A percentile compares a stretch with the other conserved stretches of the same genome.
phyloP scores from a whole-genome alignment of 208 protist genomes.

The Porcisia deanei region DNA sequence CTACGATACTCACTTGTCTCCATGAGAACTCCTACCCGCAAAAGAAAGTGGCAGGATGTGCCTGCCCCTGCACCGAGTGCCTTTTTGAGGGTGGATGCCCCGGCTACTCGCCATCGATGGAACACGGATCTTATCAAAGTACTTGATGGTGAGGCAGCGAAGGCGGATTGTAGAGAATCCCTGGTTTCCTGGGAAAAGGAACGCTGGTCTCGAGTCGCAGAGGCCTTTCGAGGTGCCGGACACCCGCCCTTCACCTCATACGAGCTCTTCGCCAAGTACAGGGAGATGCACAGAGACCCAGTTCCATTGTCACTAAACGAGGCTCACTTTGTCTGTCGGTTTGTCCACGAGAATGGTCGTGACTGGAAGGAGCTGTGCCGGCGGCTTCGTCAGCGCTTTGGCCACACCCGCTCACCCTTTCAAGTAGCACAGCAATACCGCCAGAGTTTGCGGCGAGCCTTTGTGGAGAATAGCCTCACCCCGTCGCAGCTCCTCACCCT shows the following conservation, averaged over 20 bases:
- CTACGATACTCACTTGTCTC: slow-evolving; percentile 13
- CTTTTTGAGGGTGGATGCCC: not conserved
- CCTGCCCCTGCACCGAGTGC: not conserved
- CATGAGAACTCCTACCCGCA: not conserved
- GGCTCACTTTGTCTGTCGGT: slow-evolving; percentile 24
- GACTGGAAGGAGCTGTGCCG: slow-evolving; percentile 35
- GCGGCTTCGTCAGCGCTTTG: slow-evolving; percentile 19
- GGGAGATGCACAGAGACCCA: not conserved
- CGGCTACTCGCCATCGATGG: not conserved
- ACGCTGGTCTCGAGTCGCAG: slow-evolving; percentile 11
- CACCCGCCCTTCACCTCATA: slow-evolving; percentile 9
- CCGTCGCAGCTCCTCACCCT: slow-evolving; percentile 8
- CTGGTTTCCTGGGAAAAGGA: not conserved
- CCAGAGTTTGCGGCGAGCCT: slow-evolving; percentile 20
- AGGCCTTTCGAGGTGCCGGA: slow-evolving; percentile 1
- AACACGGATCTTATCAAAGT: not conserved
- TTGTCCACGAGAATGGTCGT: slow-evolving; percentile 15
- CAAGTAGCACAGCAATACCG: slow-evolving; percentile 52
- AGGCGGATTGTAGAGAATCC: not conserved
- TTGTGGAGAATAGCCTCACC: slow-evolving; percentile 18
- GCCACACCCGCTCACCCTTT: slow-evolving; percentile 32
- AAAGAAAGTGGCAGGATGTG: not conserved
- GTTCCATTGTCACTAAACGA: slow-evolving; percentile 20
- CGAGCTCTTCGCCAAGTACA: slow-evolving; percentile 9
- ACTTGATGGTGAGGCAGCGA: not conserved